Evolutionary conservation across 257 asterid species (phyloP).

Genomic region (Marsdenia floribunda): DNA sequence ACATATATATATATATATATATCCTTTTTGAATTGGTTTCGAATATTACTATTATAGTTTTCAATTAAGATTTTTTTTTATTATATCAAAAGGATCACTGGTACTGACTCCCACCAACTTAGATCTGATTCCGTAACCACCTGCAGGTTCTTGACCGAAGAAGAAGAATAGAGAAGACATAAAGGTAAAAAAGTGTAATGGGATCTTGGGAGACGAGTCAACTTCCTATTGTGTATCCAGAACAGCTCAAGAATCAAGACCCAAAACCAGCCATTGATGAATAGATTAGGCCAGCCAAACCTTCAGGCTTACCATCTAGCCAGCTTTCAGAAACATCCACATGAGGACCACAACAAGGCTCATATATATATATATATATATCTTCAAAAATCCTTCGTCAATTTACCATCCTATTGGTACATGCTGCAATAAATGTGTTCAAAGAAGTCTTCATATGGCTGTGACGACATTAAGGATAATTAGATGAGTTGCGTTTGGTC

Average conservation of each 20-base stretch:
- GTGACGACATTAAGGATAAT: not conserved
- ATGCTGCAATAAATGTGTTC: slow-evolving; percentile 2
- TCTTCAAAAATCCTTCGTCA: not conserved
- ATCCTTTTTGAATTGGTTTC: no score
- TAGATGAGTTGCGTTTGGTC: not conserved
- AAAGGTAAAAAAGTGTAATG: not conserved
- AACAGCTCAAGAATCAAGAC: not conserved
- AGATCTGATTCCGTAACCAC: slow-evolving; percentile 7
- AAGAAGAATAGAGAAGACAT: not conserved
- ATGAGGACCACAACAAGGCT: not conserved
- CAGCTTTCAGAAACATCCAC: not conserved
- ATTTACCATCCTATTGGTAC: not conserved
- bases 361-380: not conserved
- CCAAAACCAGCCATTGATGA: not conserved
- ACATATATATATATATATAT: no score
- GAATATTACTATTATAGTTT: no score
- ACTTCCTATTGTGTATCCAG: not conserved
- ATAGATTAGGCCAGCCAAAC: not conserved
- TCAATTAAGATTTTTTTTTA: not conserved
- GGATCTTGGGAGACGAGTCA: slow-evolving; percentile 4
- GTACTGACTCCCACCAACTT: not conserved
- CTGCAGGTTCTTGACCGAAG: slow-evolving; percentile 4
- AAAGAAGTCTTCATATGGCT: not conserved
- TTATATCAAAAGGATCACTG: not conserved
- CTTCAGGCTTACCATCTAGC: not conserved